Evolutionary conservation across 148 eudicot genomes (phyloP).

Genomic region (Arbutus unedo): DNA sequence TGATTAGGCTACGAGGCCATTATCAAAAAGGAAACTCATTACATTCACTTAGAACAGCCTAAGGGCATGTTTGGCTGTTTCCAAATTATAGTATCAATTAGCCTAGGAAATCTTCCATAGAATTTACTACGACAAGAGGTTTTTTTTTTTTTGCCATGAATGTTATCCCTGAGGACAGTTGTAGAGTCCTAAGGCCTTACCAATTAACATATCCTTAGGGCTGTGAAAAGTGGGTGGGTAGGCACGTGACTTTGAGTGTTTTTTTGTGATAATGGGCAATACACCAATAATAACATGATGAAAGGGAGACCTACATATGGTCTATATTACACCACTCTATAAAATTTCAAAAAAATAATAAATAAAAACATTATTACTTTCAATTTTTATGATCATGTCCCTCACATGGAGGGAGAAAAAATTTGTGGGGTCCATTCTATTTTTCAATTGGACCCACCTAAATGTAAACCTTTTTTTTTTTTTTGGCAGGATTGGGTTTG

Average conservation of each 20-base stretch:
- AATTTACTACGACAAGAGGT: no score
- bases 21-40: not conserved
- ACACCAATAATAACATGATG: conserved; percentile 10
- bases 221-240: conserved; percentile 8
- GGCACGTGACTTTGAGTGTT: not conserved
- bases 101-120: not conserved
- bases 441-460: not conserved
- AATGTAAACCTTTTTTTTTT: no score
- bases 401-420: not conserved
- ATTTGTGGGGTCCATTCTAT: not conserved
- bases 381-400: conserved; percentile 1
- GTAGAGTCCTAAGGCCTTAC: not conserved
- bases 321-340: conserved; percentile 1
- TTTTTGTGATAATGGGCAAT: conserved; percentile 1
- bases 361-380: not conserved
- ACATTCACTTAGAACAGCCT: not conserved
- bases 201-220: not conserved
- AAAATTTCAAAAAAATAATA: not conserved
- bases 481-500: not conserved
- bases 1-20: not conserved
- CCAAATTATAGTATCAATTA: not conserved
- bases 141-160: not conserved
- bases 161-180: not conserved
- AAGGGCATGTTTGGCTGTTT: not conserved
- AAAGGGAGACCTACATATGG: not conserved